phyloP scores from a whole-genome alignment of 2,329 filamentous ascomycete genomes.

The Trichophyton schoenleinii region DNA sequence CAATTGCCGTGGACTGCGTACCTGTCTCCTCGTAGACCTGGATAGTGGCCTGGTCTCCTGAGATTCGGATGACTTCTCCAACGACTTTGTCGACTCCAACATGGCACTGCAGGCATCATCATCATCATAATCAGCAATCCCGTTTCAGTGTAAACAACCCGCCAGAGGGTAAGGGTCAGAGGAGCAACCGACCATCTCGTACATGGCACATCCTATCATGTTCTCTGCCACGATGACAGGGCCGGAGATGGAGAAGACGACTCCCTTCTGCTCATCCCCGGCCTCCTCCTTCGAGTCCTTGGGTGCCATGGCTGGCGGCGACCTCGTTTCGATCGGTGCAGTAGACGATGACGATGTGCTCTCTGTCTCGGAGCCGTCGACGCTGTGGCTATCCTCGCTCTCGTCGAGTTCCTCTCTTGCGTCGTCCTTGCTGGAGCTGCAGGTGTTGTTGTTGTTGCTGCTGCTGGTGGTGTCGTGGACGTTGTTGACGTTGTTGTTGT shows the following conservation, averaged over 20 bases:
- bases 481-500: conserved; percentile 20
- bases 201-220: conserved; percentile 99
- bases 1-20: conserved; percentile 33
- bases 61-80: conserved; percentile 97
- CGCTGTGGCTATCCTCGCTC: background rate
- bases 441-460: conserved; percentile 25
- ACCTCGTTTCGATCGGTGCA: conserved; percentile 1
- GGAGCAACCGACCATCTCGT: conserved; percentile 62
- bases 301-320: conserved; percentile 29
- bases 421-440: conserved; percentile 19
- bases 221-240: conserved; percentile 95
- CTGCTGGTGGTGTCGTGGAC: conserved; percentile 19
- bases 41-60: conserved; percentile 86
- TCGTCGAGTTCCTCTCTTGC: background rate
- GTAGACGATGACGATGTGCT: conserved; percentile 15
- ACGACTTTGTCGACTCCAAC: conserved; percentile 86
- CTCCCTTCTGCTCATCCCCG: conserved; percentile 47
- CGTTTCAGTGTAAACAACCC: background rate
- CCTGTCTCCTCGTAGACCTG: conserved; percentile 99
- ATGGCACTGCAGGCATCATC: conserved; percentile 49
- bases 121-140: background rate
- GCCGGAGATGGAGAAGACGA: conserved; percentile 61
- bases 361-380: background rate
- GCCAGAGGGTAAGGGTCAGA: conserved; percentile 1
- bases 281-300: conserved; percentile 34